Evolutionary conservation across 768 basidiomycete genomes (phyloP).

Genomic region (Neoboletus subvelutipes): DNA sequence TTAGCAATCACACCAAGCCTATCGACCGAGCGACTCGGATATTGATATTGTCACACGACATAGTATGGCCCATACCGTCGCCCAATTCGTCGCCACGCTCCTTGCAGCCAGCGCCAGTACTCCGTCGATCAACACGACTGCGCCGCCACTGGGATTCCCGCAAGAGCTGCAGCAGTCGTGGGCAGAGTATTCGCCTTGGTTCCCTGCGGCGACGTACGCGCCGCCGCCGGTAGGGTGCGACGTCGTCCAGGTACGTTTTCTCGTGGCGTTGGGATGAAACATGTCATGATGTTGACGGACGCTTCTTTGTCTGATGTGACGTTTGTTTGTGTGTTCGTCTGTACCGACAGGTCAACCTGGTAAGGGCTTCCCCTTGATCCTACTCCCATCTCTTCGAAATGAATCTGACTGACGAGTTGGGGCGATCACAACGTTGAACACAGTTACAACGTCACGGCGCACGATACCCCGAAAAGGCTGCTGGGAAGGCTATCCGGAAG

Average conservation of each 20-base stretch:
- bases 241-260: constrained; percentile 48
- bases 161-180: constrained; percentile 36
- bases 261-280: not conserved
- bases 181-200: constrained; percentile 62
- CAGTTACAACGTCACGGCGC: constrained; percentile 80
- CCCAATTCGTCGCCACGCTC: not conserved
- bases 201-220: constrained; percentile 42
- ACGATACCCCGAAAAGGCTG: constrained; percentile 60
- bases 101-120: not conserved
- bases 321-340: not conserved
- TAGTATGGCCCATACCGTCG: not conserved
- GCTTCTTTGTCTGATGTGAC: not conserved
- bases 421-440: not conserved
- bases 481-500: constrained; percentile 38
- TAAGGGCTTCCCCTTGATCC: not conserved
- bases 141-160: constrained; percentile 9
- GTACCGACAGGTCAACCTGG: constrained; percentile 17
- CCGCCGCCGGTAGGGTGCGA: constrained; percentile 46
- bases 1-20: too few species aligned
- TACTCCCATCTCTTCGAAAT: not conserved
- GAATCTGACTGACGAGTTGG: not conserved
- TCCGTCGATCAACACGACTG: constrained; percentile 3
- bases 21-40: too few species aligned
- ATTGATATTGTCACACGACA: not conserved
- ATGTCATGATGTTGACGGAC: not conserved